Conservation (phyloP, 257 asterid genomes). For the Nicotiana otophora region DNA sequence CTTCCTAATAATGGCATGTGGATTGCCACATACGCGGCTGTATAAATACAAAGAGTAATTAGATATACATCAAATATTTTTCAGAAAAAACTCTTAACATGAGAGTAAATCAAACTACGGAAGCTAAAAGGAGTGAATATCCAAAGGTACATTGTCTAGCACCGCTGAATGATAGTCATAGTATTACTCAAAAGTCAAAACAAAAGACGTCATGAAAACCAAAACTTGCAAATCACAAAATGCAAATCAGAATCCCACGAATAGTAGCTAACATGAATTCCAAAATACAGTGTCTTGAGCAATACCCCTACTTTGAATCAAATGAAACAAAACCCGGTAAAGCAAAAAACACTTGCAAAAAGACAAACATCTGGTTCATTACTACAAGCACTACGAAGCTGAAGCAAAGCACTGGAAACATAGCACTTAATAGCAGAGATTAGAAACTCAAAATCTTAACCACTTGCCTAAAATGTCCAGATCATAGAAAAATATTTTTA, state of each 20-base stretch:
- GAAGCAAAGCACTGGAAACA: neutral
- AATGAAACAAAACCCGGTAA: neutral
- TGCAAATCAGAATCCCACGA: neutral
- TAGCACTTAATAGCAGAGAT: neutral
- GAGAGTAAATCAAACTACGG: neutral
- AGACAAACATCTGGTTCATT: neutral
- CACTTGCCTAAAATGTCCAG: neutral
- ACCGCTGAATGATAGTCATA: neutral
- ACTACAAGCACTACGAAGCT: too few relatives aligned
- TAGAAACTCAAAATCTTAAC: neutral
- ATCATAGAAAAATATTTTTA: neutral
- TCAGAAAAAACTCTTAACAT: neutral
- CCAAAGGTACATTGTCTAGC: neutral
- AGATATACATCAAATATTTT: neutral
- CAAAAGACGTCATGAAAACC: neutral
- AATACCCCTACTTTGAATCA: neutral
- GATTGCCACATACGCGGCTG: conserved; percentile 41
- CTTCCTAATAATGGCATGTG: conserved; percentile 34
- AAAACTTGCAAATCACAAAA: neutral
- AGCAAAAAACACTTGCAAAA: neutral
- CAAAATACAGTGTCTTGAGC: neutral
- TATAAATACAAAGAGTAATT: neutral
- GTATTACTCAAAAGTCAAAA: neutral
- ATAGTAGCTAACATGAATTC: neutral
- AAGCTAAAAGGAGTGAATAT: neutral